Evolutionary conservation across 106 monocot genomes (phyloP).

Genomic region (Narthecium ossifragum): DNA sequence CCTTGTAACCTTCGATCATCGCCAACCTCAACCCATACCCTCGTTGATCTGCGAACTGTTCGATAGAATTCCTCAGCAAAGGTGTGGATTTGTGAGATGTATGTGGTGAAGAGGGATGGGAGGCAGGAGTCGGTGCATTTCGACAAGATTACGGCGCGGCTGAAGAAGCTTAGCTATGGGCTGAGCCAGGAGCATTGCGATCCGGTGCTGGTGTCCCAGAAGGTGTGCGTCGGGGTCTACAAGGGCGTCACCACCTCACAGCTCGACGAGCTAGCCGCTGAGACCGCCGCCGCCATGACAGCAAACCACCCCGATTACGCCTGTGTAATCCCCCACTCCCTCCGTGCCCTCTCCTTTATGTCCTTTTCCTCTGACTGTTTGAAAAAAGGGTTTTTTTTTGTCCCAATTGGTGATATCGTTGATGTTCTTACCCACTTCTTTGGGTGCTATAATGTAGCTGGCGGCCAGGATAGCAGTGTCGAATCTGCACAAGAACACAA

Average conservation of each 20-base stretch:
- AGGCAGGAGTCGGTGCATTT: constrained; percentile 87
- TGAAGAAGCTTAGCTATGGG: constrained; percentile 98
- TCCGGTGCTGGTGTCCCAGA: constrained; percentile 82
- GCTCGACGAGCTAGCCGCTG: constrained; percentile 93
- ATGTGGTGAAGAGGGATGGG: constrained; percentile 95
- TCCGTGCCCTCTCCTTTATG: background rate
- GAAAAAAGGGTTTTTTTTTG: background rate
- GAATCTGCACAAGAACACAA: constrained; percentile 95
- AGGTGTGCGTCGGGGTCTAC: constrained; percentile 91
- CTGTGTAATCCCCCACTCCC: too few species aligned
- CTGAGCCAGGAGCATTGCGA: constrained; percentile 90
- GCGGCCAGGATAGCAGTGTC: constrained; percentile 96
- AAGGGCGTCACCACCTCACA: constrained; percentile 86
- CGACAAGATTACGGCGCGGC: constrained; percentile 96
- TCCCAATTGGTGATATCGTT: background rate
- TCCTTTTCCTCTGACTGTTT: background rate
- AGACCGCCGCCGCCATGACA: constrained; percentile 97
- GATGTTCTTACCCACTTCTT: background rate
- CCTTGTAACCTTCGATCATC: too few species aligned
- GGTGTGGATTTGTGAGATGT: constrained; percentile 47
- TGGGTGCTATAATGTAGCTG: constrained; percentile 42
- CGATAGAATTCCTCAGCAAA: constrained; percentile 25
- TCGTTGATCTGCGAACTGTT: constrained; percentile 19
- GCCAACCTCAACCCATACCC: too few species aligned
- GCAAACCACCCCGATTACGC: constrained; percentile 86